These are phyloP conservation scores for Populus davidiana DNA, from an alignment of 345 rosid species.

Conservation along the genomic window DNA sequence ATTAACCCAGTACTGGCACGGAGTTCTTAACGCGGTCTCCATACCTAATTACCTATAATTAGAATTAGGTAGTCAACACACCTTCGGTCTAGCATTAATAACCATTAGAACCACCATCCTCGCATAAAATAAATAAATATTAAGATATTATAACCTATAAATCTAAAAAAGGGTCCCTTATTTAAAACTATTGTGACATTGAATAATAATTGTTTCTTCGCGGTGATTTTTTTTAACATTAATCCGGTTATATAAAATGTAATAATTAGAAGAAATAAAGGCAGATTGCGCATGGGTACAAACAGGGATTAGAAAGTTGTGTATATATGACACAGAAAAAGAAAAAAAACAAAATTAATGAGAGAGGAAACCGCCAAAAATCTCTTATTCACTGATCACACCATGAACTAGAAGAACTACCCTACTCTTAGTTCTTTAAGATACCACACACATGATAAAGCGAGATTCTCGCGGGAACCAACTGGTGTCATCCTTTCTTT, in stretches of 20 bases:
- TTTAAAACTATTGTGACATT: too few species aligned
- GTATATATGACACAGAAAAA: background rate
- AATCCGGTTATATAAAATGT: background rate
- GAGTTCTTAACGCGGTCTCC: too few species aligned
- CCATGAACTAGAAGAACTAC: background rate
- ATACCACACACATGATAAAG: conserved; percentile 37
- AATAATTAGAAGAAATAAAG: background rate
- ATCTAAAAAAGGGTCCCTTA: too few species aligned
- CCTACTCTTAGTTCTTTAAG: background rate
- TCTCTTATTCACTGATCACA: background rate
- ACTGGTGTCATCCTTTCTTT: conserved; percentile 8
- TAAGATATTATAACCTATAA: too few species aligned
- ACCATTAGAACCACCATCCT: too few species aligned
- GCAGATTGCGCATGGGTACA: background rate
- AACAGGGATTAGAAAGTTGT: background rate
- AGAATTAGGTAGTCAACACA: too few species aligned
- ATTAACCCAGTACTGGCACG: too few species aligned
- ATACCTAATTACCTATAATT: too few species aligned
- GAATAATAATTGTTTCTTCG: background rate
- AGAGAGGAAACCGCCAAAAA: background rate
- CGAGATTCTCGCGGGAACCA: conserved; percentile 58
- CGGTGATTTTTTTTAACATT: background rate
- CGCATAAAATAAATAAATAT: too few species aligned
- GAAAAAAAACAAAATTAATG: too few species aligned
- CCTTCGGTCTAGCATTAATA: too few species aligned